Evolutionary conservation across 371 early-diverging fungal species (phyloP).

Genomic region (Gilbertella persicaria): DNA sequence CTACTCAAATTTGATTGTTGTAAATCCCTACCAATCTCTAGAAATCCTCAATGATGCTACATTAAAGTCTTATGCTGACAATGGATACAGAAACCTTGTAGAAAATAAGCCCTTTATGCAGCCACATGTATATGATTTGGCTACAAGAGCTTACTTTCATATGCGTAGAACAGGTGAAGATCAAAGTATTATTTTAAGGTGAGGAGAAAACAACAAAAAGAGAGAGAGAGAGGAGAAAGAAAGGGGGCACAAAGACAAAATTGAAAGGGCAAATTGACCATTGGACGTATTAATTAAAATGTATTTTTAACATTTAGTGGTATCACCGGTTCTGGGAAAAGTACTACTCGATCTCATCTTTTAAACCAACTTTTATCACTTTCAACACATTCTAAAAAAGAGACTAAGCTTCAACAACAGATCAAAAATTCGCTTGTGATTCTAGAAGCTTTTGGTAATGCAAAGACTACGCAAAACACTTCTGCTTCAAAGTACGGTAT

Average conservation of each 20-base stretch:
- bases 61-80: slow-evolving; percentile 56
- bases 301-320: slow-evolving; percentile 49
- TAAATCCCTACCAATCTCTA: slow-evolving; percentile 60
- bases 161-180: slow-evolving; percentile 84
- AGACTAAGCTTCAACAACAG: slow-evolving; percentile 62
- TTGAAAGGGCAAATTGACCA: slow-evolving; percentile 19
- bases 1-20: slow-evolving; percentile 55
- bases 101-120: slow-evolving; percentile 46
- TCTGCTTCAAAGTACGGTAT: slow-evolving; percentile 74
- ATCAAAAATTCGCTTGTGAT: slow-evolving; percentile 56
- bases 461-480: slow-evolving; percentile 57
- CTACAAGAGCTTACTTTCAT: slow-evolving; percentile 70
- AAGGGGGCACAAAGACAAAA: neutral
- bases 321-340: slow-evolving; percentile 76
- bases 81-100: slow-evolving; percentile 50
- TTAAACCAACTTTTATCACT: slow-evolving; percentile 63
- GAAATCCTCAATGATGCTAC: slow-evolving; percentile 58
- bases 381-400: slow-evolving; percentile 56
- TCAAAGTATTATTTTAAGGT: slow-evolving; percentile 79
- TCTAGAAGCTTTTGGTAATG: slow-evolving; percentile 71
- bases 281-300: slow-evolving; percentile 22
- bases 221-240: neutral
- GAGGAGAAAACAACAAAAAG: neutral
- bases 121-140: slow-evolving; percentile 66
- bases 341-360: slow-evolving; percentile 63